Base-by-base conservation (phyloP, 2,329 filamentous ascomycete genomes). In the Colletotrichum orchidophilum region DNA sequence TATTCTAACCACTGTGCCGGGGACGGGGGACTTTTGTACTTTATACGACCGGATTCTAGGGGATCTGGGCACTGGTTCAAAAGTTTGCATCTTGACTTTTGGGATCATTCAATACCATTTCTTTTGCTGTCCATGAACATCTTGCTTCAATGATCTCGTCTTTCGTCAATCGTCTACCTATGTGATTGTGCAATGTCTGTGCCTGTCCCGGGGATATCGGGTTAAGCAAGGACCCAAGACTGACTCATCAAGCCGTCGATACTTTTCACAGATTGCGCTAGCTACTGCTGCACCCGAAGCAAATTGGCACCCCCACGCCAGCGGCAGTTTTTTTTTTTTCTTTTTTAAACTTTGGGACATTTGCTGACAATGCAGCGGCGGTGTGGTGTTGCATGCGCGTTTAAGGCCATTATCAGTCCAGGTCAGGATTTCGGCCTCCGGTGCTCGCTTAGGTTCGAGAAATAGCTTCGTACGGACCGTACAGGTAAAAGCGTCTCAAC, bases 31-130 rank as follows among this genome's bases (percentile, higher is more conserved):
- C 67, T 74, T 76, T 75, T 81, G 80, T 81, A 81, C 76, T 80
- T 80, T 81, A 80, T 78, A 76, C 73, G 75, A 65, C 71, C 66
- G 75, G 79, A 78, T 81, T 80, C 75, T 76, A 49, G 69, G 71
- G 59, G 70, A 71, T 73, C 63, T 72, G 71, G 72, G 66, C 66
- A n/a, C 54, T 69, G 63, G 70, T 73, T 67, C 73, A 74, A 77
- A 76, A 73, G 68, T 73, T 73, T 73, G 66, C 59, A 72, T 75
- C 64, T 73, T 64, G 67, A 70, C 54, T 55, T 61, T 66, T 62
- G 60, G 62, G 70, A 72, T 73, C 71, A 55, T 72, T 65, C 58
- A 73, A 73, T 72, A 72, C 66, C 70, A 71, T 69, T 63, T 71
- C 59, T 69, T 71, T 68, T 39, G 35, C 55, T 52, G 53, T 71